Percentiles rank a stretch among this genome's conserved stretches.
These are phyloP conservation scores for Colletotrichum sojae DNA, from an alignment of 2,329 filamentous ascomycete species.

Conservation along the genomic window DNA sequence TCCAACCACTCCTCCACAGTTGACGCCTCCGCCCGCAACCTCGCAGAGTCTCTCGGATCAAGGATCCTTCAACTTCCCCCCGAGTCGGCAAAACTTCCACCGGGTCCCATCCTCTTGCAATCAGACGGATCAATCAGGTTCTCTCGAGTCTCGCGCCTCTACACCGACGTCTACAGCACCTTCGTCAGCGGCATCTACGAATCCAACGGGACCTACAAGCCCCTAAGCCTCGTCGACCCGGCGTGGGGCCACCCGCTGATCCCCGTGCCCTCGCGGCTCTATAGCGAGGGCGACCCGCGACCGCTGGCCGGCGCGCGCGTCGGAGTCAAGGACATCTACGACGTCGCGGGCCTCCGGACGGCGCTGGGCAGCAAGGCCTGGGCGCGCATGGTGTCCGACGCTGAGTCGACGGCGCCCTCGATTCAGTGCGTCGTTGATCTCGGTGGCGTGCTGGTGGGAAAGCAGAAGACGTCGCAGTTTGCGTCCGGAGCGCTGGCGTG, in stretches of 20 bases:
- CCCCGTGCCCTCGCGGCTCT: conserved; percentile 56
- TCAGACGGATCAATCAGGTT: background rate
- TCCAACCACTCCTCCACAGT: background rate
- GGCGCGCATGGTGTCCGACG: conserved; percentile 64
- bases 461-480: conserved; percentile 66
- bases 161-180: conserved; percentile 20
- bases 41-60: background rate
- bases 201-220: conserved; percentile 24
- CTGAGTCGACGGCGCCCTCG: conserved; percentile 61
- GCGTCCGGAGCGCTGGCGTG: conserved; percentile 56
- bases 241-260: conserved; percentile 40
- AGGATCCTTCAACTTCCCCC: background rate
- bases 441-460: conserved; percentile 70
- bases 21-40: background rate
- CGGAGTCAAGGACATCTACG: conserved; percentile 51
- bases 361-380: conserved; percentile 72
- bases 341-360: conserved; percentile 65
- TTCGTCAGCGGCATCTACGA: conserved; percentile 29
- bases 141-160: conserved; percentile 4
- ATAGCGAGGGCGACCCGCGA: conserved; percentile 48
- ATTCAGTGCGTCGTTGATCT: conserved; percentile 70
- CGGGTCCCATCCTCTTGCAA: background rate
- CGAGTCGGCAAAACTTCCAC: background rate
- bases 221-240: background rate
- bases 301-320: conserved; percentile 56